phyloP scores from a whole-genome alignment of 768 basidiomycete genomes.

The Boletus huronensis region DNA sequence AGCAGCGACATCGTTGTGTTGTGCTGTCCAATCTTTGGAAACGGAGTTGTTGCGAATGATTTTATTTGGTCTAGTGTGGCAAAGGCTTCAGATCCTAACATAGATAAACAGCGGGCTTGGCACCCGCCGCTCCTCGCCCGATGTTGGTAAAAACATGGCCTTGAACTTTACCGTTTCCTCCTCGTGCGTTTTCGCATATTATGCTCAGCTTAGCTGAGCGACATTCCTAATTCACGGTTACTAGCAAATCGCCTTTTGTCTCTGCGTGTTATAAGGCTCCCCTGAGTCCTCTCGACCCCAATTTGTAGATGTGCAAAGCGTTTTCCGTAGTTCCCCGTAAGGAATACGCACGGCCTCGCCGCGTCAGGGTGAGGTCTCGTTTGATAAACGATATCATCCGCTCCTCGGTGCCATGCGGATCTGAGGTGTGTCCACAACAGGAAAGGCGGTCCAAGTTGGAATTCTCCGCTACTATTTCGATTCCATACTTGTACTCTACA shows the following conservation, averaged over 20 bases:
- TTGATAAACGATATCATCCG: not conserved
- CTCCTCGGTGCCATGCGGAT: not conserved
- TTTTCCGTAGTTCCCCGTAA: not conserved
- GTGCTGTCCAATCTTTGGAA: constrained; percentile 9
- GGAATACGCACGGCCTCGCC: not conserved
- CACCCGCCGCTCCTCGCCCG: too few species aligned
- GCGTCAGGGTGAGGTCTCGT: not conserved
- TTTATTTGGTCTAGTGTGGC: constrained; percentile 24
- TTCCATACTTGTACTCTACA: not conserved
- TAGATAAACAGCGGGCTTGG: constrained; percentile 17
- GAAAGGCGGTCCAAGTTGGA: not conserved
- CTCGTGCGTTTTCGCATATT: not conserved
- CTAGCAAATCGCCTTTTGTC: not conserved
- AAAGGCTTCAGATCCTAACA: constrained; percentile 26
- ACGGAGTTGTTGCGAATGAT: constrained; percentile 12
- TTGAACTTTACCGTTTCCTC: not conserved
- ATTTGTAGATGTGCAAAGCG: not conserved
- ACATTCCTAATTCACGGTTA: not conserved
- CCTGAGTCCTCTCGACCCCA: not conserved
- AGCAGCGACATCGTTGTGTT: constrained; percentile 66
- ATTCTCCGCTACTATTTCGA: constrained; percentile 1
- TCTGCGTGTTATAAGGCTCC: not conserved
- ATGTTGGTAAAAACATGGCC: not conserved
- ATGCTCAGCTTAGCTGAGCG: not conserved
- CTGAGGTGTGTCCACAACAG: not conserved